Evolutionary conservation across 2,329 filamentous ascomycete genomes (phyloP), one percentile per base, ranked within the genome.

Genomic region (Diaporthe humulicola): DNA sequence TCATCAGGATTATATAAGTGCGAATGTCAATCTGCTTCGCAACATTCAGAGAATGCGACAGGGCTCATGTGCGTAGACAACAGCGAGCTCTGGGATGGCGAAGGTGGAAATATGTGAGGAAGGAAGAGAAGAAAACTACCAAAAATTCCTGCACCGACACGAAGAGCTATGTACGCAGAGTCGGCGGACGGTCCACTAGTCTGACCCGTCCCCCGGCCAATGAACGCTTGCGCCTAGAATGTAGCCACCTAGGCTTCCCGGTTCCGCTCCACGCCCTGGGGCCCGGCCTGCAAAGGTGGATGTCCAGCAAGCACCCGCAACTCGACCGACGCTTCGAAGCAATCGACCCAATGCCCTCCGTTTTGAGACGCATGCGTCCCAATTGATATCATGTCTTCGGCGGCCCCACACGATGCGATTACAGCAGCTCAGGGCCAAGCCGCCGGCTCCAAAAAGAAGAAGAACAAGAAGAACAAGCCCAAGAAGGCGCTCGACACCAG

Each of bases 91-190:
- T 83, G 81, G 83, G 38, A 42, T 56, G 45, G 72, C 81, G 83
- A 87, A 86, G 85, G 83, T 76, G 82, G 78, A 84, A 84, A 88
- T 88, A 86, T 90, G 87, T 87, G 84, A 84, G 85, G 67, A 74
- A 38, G 45, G 84, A 84, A 81, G 80, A 81, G 81, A 81, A 83
- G 83, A 82, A 82, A 83, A 79, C 79, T 71, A 79, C 7, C 80
- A 79, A 75, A 78, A 73, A 73, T 42, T 64, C 38, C n/a, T 67
- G 38, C 50, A 66, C 52, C 42, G 45, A 69, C 5, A 70, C 57
- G 48, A 54, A 66, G 50, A 40, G 28, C n/a, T 64, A 40, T 60
- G 45, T 72, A 61, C 70, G 25, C 33, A 42, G 57, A 56, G 25
- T 22, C 36, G 50, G 57, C 57, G 22, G 36, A 36, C 57, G 45